phyloP scores from a whole-genome alignment of 192 early-diverging fungal species.

The Rhizophagus clarus region DNA sequence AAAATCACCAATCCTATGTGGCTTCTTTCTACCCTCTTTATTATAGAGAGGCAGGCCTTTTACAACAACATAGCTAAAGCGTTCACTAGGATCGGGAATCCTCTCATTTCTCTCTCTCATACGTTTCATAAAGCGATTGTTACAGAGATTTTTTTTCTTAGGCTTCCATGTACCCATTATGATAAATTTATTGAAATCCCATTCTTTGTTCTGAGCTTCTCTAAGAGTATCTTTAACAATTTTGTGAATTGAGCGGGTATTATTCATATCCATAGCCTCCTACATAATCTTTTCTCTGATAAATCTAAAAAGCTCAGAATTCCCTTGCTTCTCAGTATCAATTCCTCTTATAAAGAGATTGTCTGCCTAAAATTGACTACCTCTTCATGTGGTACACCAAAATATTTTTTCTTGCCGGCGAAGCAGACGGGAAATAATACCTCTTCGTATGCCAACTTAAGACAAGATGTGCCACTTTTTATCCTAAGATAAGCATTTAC shows the following conservation, averaged over 20 bases:
- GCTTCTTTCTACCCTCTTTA: neutral
- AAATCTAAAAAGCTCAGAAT: slow-evolving; percentile 10
- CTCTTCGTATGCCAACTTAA: slow-evolving; percentile 16
- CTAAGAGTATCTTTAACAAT: slow-evolving; percentile 18
- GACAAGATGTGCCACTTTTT: slow-evolving; percentile 18
- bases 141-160: too few species aligned
- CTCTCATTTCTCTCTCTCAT: neutral
- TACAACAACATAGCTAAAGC: slow-evolving; percentile 15
- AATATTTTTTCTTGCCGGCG: slow-evolving; percentile 19
- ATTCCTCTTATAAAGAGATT: slow-evolving; percentile 13
- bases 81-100: slow-evolving; percentile 15
- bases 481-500: neutral
- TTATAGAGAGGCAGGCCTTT: neutral
- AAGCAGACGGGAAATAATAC: slow-evolving; percentile 17
- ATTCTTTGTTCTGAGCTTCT: neutral
- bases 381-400: neutral
- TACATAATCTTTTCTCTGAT: neutral
- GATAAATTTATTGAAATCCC: slow-evolving; percentile 3
- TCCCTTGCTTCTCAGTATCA: neutral
- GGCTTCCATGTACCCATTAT: neutral
- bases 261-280: slow-evolving; percentile 1
- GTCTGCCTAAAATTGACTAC: neutral
- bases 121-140: neutral
- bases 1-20: neutral
- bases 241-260: neutral